Evolutionary conservation across 495 filamentous ascomycete species (phyloP), one percentile per base, ranked within the genome.

Genomic region (Cercophora sp.): DNA sequence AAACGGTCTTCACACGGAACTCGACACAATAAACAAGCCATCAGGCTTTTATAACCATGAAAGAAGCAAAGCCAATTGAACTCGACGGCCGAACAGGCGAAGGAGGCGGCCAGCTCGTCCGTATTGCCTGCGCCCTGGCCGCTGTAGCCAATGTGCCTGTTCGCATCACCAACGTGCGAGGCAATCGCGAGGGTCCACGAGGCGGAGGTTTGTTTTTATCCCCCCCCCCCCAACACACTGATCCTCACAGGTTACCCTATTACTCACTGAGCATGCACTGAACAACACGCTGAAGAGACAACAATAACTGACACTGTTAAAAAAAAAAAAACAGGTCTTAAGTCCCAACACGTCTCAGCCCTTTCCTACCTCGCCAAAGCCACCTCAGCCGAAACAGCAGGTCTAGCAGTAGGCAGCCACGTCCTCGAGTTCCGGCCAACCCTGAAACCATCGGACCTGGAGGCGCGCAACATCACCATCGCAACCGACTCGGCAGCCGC

Each of bases 61-160:
- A 55, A n/a, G 52, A 58, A 9, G 5, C 51, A 11, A 65, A 57
- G 34, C 49, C 52, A 19, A 54, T 74, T 13, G 58, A 67, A 45
- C 66, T 91, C 5, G 85, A 89, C 55, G 88, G 87, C 27, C 67
- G 78, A 37, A 87, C 80, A 1, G 87, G 91, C 10, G 90, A 94
- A 71, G 89, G 90, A 31, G 90, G 89, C 25, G 90, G 89, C 8
- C 89, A 96, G 65, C 72, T 96, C 1, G 77, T 93, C 24, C 80
- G 90, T 39, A 76, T 88, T 36, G 87, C 87, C 1, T 67, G 87
- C 25, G 79, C 78, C 8, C 68, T 95, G 1, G 82, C 88, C 0
- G 81, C 86, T 0, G 71, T 94, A 5, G 85, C 84, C 6, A 68
- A 74, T 4, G 75, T 70, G 6, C 80, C 88, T 5, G 72, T 95